A percentile compares a stretch with the other conserved stretches of the same genome.
These are phyloP conservation scores for Astragalus membranaceus DNA, from an alignment of 306 rosid species.

Conservation along the genomic window DNA sequence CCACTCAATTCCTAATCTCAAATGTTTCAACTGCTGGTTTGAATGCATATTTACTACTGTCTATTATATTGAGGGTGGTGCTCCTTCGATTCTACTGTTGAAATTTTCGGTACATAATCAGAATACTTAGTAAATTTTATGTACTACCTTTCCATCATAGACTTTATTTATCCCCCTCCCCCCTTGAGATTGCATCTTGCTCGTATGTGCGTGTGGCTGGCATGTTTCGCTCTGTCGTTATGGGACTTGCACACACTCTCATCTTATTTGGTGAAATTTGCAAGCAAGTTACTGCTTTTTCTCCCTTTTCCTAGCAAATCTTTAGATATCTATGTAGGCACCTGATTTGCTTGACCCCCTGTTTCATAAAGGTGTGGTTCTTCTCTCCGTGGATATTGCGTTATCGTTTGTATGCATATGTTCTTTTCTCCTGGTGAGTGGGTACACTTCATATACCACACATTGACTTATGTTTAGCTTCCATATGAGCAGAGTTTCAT, in stretches of 20 bases:
- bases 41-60: too few species aligned
- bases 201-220: not conserved
- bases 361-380: constrained; percentile 55
- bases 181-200: too few species aligned
- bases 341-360: constrained; percentile 73
- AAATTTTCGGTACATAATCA: too few species aligned
- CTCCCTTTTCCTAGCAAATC: constrained; percentile 22
- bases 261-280: constrained; percentile 2
- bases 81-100: too few species aligned
- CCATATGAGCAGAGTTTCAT: too few species aligned
- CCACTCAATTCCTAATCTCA: too few species aligned
- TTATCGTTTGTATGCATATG: not conserved
- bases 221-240: not conserved
- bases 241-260: not conserved
- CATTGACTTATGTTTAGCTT: not conserved
- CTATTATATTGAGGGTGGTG: too few species aligned
- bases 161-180: too few species aligned
- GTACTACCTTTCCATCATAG: too few species aligned
- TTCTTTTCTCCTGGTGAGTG: constrained; percentile 16
- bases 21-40: too few species aligned
- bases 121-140: not conserved
- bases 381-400: not conserved
- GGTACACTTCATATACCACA: constrained; percentile 33
- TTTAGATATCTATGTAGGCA: constrained; percentile 57
- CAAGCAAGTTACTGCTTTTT: constrained; percentile 1